A percentile compares a stretch with the other conserved stretches of the same genome.
Conservation (phyloP, 164 flowering plant genomes). For the Stephania yunnanensis region DNA sequence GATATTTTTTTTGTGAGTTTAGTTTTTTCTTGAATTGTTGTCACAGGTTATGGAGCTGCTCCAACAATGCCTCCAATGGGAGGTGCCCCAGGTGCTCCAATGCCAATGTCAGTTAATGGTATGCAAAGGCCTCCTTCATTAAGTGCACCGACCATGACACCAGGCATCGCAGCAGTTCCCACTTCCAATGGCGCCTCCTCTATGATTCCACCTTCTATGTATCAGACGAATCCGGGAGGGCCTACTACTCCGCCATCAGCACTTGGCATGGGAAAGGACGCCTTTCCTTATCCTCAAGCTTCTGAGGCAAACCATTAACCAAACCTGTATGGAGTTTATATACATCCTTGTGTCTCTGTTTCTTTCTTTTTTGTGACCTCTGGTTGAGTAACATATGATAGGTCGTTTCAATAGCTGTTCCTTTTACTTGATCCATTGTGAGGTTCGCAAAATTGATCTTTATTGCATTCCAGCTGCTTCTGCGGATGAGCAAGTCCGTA, state of each 20-base stretch:
- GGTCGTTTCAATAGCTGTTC: not conserved
- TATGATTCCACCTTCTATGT: constrained; percentile 30
- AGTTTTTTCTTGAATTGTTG: not conserved
- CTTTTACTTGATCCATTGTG: not conserved
- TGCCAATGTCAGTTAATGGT: constrained; percentile 46
- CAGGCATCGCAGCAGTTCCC: constrained; percentile 39
- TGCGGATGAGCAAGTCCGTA: not conserved
- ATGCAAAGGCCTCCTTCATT: constrained; percentile 45
- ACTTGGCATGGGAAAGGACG: constrained; percentile 9
- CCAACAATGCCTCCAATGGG: constrained; percentile 49
- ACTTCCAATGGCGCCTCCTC: constrained; percentile 43
- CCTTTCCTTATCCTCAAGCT: constrained; percentile 26
- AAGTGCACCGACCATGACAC: constrained; percentile 30
- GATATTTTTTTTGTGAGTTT: not conserved
- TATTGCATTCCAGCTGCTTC: not conserved
- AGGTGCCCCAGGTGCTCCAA: constrained; percentile 60
- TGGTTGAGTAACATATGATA: not conserved
- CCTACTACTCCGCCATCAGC: constrained; percentile 9
- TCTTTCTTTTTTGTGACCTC: not conserved
- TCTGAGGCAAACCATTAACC: constrained; percentile 31
- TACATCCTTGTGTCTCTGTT: not conserved
- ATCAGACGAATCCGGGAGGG: constrained; percentile 37
- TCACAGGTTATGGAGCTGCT: constrained; percentile 13
- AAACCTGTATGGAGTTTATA: constrained; percentile 5
- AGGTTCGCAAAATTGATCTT: not conserved